These are phyloP conservation scores for Alternaria metachromatica DNA, from an alignment of 2,329 filamentous ascomycete genomes.

Conservation along the genomic window DNA sequence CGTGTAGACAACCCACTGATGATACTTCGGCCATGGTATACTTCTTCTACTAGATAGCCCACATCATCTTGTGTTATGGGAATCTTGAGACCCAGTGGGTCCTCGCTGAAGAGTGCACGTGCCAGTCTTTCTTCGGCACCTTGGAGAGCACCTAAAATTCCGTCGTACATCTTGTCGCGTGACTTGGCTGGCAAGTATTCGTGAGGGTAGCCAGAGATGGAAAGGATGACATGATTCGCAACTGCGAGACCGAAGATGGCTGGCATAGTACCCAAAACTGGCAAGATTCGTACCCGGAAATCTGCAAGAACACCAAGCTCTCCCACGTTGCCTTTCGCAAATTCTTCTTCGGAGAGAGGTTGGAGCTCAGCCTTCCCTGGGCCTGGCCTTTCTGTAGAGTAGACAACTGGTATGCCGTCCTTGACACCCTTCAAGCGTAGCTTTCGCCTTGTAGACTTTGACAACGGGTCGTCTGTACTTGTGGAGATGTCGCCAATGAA, in stretches of 20 bases:
- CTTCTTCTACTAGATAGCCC: slow-evolving; percentile 86
- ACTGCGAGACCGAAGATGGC: slow-evolving; percentile 91
- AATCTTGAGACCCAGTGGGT: slow-evolving; percentile 75
- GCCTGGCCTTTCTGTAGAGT: slow-evolving; percentile 86
- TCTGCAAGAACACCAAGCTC: slow-evolving; percentile 89
- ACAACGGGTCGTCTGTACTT: slow-evolving; percentile 87
- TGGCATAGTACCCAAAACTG: slow-evolving; percentile 95
- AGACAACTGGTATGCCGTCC: slow-evolving; percentile 88
- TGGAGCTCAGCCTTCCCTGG: slow-evolving; percentile 90
- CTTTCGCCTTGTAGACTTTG: slow-evolving; percentile 79
- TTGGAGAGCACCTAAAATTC: slow-evolving; percentile 77
- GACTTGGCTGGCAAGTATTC: slow-evolving; percentile 83
- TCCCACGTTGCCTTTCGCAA: slow-evolving; percentile 81
- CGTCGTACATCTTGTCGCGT: slow-evolving; percentile 90
- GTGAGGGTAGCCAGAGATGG: slow-evolving; percentile 80
- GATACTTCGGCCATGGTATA: slow-evolving; percentile 82
- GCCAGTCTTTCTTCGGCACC: slow-evolving; percentile 79
- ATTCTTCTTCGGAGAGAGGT: slow-evolving; percentile 87
- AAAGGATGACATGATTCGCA: slow-evolving; percentile 91
- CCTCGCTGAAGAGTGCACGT: slow-evolving; percentile 58
- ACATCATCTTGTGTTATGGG: slow-evolving; percentile 82
- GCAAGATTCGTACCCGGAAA: slow-evolving; percentile 92
- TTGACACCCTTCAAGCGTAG: slow-evolving; percentile 79
- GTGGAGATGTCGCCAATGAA: slow-evolving; percentile 89
- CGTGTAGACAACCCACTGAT: slow-evolving; percentile 83